Base-by-base conservation (phyloP, 805 yeast species). In the Wickerhamiella bombiphila region DNA sequence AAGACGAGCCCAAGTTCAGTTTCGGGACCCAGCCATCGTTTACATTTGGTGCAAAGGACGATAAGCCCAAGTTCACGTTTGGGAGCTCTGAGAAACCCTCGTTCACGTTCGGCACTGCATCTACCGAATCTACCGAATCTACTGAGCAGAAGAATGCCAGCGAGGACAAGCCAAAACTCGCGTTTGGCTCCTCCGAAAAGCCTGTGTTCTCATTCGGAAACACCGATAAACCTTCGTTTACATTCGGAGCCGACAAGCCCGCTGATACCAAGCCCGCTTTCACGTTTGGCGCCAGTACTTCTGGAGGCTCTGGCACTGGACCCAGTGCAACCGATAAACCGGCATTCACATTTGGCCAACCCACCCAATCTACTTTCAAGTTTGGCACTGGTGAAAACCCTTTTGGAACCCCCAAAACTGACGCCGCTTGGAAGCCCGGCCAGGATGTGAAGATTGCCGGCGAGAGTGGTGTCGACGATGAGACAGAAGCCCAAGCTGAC, bases 401-500 rank as follows among this genome's bases (percentile, higher is more conserved):
- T 7, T 45, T 45, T 32, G 42, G 43, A 6, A 13, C 29, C 29
- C 29, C 34, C 32, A 19, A 16, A 8, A 4, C 24, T 4, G 30
- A 32, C 15, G 38, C 41, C 3, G 22, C 45, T 4, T 48, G 52
- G 52, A 44, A 42, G 25, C 50, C 51, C 5, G 41, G 41, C 39
- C 34, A 37, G 22, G 36, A 37, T 19, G 34, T 41, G 34, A 43
- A 42, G 29, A 42, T 45, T 15, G 45, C 29, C 18, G 22, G 29
- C 22, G 29, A 28, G 25, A 60, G 46, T 3, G 56, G 50, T 4
- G 57, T 49, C 18, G 69, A 59, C 3, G 58, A 57, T 11, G 61
- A 52, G 8, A 64, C 58, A 17, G 66, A 64, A 29, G 70, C 61
- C 32, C 65, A 38, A 29, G 19, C 42, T 58, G 32, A 57, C 58